Evolutionary conservation across 192 early-diverging fungal genomes (phyloP).

Genomic region (Entrophospora sp.): DNA sequence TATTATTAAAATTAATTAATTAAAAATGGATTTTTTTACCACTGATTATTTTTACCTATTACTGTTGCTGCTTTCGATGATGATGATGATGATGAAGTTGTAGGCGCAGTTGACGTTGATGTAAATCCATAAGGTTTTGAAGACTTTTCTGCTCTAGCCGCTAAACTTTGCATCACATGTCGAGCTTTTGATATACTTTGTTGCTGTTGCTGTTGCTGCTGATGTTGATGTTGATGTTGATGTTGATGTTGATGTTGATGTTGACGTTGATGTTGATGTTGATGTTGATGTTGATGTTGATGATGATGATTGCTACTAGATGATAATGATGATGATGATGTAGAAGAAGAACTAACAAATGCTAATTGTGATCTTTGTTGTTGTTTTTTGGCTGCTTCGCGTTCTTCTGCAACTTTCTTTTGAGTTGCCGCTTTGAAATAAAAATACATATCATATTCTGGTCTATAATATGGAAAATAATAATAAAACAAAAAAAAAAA

Average conservation of each 20-base stretch:
- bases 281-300: too few relatives aligned
- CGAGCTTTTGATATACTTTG: constrained; percentile 14
- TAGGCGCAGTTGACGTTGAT: background rate
- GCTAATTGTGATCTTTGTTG: constrained; percentile 14
- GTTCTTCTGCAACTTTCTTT: constrained; percentile 14
- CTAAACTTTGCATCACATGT: constrained; percentile 21
- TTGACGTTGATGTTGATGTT: too few relatives aligned
- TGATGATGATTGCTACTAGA: too few relatives aligned
- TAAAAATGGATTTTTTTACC: background rate
- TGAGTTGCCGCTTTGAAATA: constrained; percentile 19
- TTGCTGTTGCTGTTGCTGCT: too few relatives aligned
- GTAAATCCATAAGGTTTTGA: background rate
- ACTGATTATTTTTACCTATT: background rate
- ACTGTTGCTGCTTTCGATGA: background rate
- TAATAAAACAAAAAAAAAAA: background rate
- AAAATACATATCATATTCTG: constrained; percentile 13
- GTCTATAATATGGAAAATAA: background rate
- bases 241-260: too few relatives aligned
- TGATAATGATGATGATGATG: too few relatives aligned
- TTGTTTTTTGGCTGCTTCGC: constrained; percentile 9
- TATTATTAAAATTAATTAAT: background rate
- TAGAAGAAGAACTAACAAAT: constrained; percentile 10
- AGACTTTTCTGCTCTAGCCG: constrained; percentile 13
- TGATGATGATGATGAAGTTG: background rate
- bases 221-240: too few relatives aligned